phyloP scores from a whole-genome alignment of 2,329 filamentous ascomycete genomes.

The Sphaerostilbella broomeana region DNA sequence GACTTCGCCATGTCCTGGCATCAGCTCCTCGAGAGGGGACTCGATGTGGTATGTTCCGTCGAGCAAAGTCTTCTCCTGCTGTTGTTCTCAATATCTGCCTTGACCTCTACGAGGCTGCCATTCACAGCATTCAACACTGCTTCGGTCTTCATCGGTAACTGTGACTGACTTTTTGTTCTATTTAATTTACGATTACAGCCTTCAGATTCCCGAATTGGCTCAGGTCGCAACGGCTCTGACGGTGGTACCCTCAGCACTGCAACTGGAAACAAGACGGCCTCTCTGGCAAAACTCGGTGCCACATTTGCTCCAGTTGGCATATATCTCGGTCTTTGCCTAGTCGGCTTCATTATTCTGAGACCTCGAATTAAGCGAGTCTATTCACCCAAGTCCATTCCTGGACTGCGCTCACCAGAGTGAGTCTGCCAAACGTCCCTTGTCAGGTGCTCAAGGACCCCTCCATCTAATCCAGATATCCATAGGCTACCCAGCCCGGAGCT shows the following conservation, averaged over 20 bases:
- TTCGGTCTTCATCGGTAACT: conserved; percentile 1
- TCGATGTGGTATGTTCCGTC: conserved; percentile 8
- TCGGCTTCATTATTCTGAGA: conserved; percentile 44
- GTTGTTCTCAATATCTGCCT: too few relatives aligned
- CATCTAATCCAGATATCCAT: neutral
- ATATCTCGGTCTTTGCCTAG: conserved; percentile 43
- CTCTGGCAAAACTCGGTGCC: conserved; percentile 33
- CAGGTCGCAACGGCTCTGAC: conserved; percentile 26
- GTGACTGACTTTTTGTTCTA: neutral
- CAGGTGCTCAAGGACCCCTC: too few relatives aligned
- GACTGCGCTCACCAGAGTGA: conserved; percentile 40
- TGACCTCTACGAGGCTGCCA: too few relatives aligned
- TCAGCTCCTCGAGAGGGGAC: conserved; percentile 9
- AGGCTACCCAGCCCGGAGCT: conserved; percentile 54
- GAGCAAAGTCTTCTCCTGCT: too few relatives aligned
- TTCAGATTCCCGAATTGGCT: conserved; percentile 29
- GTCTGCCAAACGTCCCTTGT: too few relatives aligned
- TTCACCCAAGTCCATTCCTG: conserved; percentile 44
- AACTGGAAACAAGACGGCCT: conserved; percentile 28
- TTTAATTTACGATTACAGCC: conserved; percentile 1
- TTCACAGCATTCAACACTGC: neutral
- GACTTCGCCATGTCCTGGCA: conserved; percentile 10
- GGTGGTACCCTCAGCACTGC: conserved; percentile 30
- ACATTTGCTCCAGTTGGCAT: conserved; percentile 50
- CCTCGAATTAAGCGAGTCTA: conserved; percentile 47